Percentiles rank a stretch among this genome's conserved stretches.
phyloP scores from a whole-genome alignment of 495 filamentous ascomycete genomes.

The Antarctomyces pellizariae region DNA sequence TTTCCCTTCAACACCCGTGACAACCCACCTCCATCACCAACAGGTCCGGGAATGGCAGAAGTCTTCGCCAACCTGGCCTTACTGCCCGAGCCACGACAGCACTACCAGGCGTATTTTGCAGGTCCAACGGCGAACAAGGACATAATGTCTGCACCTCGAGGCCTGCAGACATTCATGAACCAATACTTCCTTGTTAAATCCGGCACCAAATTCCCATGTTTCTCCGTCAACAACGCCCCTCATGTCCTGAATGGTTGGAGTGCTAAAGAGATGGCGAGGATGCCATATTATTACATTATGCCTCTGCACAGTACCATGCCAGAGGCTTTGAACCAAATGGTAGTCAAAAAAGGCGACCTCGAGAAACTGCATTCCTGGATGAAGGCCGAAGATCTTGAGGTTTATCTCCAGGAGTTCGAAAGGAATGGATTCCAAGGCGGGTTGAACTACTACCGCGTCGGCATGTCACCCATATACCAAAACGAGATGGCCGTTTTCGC shows the following conservation, averaged over 20 bases:
- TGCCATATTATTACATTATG: constrained; percentile 54
- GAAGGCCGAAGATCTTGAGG: constrained; percentile 25
- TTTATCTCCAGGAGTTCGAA: constrained; percentile 34
- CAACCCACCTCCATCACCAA: constrained; percentile 9
- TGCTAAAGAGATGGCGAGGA: constrained; percentile 26
- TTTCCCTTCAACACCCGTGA: constrained; percentile 26
- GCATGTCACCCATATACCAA: constrained; percentile 23
- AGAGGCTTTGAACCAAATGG: constrained; percentile 21
- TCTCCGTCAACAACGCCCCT: constrained; percentile 30
- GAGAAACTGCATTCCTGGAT: too few species aligned
- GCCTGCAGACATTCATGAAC: constrained; percentile 32
- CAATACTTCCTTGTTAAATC: constrained; percentile 49
- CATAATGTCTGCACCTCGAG: constrained; percentile 29
- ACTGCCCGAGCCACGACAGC: constrained; percentile 29
- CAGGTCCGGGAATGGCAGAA: constrained; percentile 16
- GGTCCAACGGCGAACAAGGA: constrained; percentile 28
- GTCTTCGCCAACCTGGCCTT: constrained; percentile 30
- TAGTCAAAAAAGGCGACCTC: too few species aligned
- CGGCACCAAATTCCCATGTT: too few species aligned
- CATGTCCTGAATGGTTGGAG: constrained; percentile 27
- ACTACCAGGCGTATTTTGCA: constrained; percentile 52
- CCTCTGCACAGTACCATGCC: constrained; percentile 31
- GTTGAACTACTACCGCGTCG: constrained; percentile 44
- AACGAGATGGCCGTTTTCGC: constrained; percentile 34
- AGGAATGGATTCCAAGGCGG: constrained; percentile 52